A percentile compares a stretch with the other conserved stretches of the same genome.
Conservation (phyloP, 345 rosid genomes). For the Reutealis trisperma region DNA sequence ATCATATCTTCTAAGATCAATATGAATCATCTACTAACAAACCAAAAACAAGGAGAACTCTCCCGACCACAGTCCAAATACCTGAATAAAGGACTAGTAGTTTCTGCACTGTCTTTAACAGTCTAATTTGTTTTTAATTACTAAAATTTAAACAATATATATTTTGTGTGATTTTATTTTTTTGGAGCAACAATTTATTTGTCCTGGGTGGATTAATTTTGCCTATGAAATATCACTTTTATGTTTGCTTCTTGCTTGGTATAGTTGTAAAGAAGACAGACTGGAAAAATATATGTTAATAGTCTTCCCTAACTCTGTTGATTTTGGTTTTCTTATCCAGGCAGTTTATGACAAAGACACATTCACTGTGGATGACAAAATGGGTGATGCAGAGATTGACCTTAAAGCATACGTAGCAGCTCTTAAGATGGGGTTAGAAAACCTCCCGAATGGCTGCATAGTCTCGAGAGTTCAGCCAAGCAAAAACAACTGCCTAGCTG, state of each 20-base stretch:
- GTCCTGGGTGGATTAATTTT: neutral
- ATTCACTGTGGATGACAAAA: constrained; percentile 33
- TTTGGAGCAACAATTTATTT: neutral
- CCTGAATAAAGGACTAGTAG: too few relatives aligned
- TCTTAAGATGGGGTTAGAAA: constrained; percentile 30
- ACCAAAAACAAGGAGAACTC: too few relatives aligned
- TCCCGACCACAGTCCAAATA: too few relatives aligned
- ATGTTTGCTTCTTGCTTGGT: neutral
- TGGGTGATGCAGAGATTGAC: constrained; percentile 37
- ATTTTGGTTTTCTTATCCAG: constrained; percentile 13
- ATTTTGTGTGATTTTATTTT: too few relatives aligned
- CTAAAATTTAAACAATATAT: too few relatives aligned
- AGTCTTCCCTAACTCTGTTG: neutral
- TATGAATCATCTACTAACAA: too few relatives aligned
- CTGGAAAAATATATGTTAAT: neutral
- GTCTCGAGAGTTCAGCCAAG: constrained; percentile 27
- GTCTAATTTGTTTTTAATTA: too few relatives aligned
- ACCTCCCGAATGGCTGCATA: constrained; percentile 26
- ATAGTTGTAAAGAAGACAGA: neutral
- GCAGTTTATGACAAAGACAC: constrained; percentile 34
- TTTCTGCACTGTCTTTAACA: too few relatives aligned
- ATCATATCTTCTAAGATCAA: too few relatives aligned
- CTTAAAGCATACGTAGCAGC: constrained; percentile 25
- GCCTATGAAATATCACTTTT: neutral
- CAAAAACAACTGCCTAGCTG: constrained; percentile 28